These are phyloP conservation scores for Apiospora kogelbergensis DNA, from an alignment of 2,329 filamentous ascomycete species.

Conservation along the genomic window DNA sequence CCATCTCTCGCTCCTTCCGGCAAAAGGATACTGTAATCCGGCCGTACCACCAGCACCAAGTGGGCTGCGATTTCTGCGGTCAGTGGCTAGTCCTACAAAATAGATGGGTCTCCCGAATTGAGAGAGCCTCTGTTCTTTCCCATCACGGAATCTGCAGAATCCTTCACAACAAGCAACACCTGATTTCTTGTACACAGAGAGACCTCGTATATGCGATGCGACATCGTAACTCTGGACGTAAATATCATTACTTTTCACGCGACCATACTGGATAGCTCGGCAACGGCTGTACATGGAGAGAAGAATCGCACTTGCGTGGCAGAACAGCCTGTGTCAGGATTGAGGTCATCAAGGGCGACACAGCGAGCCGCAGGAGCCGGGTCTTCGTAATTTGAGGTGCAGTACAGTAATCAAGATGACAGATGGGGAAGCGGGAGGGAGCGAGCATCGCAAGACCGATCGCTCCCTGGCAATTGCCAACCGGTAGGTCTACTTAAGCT, in stretches of 20 bases:
- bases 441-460: too few relatives aligned
- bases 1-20: neutral
- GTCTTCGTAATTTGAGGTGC: neutral
- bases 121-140: neutral
- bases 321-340: neutral
- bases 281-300: too few relatives aligned
- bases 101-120: constrained; percentile 12
- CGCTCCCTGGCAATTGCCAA: too few relatives aligned
- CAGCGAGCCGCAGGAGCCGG: neutral
- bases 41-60: neutral
- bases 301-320: neutral
- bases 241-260: neutral
- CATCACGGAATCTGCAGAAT: neutral
- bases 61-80: constrained; percentile 2
- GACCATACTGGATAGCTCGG: neutral
- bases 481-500: neutral
- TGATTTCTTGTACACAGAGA: neutral
- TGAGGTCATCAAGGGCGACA: neutral
- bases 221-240: constrained; percentile 18
- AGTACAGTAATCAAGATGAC: neutral
- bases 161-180: neutral
- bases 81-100: constrained; percentile 10
- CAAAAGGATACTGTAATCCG: neutral
- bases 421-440: too few relatives aligned
- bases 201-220: constrained; percentile 30